Conservation (phyloP, 2,329 filamentous ascomycete genomes). For the Cordyceps tenuipes region DNA sequence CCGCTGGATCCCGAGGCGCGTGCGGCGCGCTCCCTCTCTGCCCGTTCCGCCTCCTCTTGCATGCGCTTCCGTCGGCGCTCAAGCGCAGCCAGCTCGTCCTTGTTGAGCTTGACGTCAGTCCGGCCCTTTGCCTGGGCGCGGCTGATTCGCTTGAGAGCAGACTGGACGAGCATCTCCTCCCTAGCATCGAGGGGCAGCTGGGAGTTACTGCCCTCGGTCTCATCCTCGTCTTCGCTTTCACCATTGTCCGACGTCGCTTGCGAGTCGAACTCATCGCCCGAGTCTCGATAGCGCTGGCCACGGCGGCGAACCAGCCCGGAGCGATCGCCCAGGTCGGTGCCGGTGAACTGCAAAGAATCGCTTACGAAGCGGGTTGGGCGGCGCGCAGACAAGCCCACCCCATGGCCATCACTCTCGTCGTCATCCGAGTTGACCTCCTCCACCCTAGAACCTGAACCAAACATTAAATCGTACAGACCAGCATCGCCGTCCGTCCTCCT, state of each 20-base stretch:
- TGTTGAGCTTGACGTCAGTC: constrained; percentile 69
- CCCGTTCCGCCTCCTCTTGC: constrained; percentile 33
- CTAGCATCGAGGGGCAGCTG: constrained; percentile 52
- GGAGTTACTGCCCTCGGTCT: constrained; percentile 42
- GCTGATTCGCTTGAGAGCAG: constrained; percentile 71
- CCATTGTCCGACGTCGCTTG: constrained; percentile 16
- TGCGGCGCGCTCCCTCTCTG: constrained; percentile 6
- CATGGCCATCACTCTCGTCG: constrained; percentile 46
- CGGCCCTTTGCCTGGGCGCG: constrained; percentile 69
- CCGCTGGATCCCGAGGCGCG: constrained; percentile 18
- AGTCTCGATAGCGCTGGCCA: constrained; percentile 27
- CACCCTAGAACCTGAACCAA: constrained; percentile 34
- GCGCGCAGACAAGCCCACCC: constrained; percentile 40
- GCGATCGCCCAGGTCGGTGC: constrained; percentile 45
- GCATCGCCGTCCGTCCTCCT: constrained; percentile 47
- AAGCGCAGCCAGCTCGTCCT: constrained; percentile 72
- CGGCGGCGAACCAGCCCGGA: constrained; percentile 31
- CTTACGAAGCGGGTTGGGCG: constrained; percentile 45
- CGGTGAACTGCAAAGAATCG: constrained; percentile 54
- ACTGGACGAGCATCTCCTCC: constrained; percentile 69
- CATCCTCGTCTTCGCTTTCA: constrained; percentile 33
- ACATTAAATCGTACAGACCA: constrained; percentile 31
- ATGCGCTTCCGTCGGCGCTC: constrained; percentile 58
- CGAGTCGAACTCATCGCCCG: constrained; percentile 29
- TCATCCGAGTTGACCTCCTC: constrained; percentile 60